Conservation (phyloP, 169 alveolate species). For the Neospora caninum region DNA sequence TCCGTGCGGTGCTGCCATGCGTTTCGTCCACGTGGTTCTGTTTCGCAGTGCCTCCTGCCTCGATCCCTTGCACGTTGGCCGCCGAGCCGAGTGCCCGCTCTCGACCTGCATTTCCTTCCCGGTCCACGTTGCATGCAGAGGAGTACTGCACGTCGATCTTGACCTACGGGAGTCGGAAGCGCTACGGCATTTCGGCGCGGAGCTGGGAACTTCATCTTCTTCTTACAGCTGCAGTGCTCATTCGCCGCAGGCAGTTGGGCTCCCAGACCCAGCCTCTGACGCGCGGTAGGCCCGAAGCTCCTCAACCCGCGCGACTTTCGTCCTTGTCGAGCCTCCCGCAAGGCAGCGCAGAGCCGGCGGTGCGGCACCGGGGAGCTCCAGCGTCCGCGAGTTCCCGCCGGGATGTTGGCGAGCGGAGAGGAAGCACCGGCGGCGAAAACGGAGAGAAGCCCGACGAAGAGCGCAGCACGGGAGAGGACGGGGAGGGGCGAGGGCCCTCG, state of each 20-base stretch:
- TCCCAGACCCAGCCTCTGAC: background rate
- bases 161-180: slow-evolving; percentile 51
- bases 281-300: background rate
- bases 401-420: background rate
- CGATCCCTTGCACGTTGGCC: no score
- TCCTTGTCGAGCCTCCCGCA: no score
- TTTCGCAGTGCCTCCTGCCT: no score
- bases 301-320: no score
- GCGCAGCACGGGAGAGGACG: background rate
- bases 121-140: slow-evolving; percentile 30
- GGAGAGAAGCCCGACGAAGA: background rate
- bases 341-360: no score
- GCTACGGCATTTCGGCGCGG: slow-evolving; percentile 59
- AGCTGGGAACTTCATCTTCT: slow-evolving; percentile 68
- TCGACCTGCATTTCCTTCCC: background rate
- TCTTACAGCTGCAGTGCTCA: slow-evolving; percentile 53
- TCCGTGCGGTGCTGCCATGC: no score
- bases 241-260: slow-evolving; percentile 41
- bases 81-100: background rate
- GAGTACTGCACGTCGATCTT: slow-evolving; percentile 61
- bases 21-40: no score
- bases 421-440: background rate
- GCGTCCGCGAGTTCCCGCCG: no score
- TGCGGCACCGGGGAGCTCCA: no score
- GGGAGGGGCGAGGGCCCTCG: background rate